Evolutionary conservation across 495 filamentous ascomycete species (phyloP).

Genomic region (Tuber magnatum): DNA sequence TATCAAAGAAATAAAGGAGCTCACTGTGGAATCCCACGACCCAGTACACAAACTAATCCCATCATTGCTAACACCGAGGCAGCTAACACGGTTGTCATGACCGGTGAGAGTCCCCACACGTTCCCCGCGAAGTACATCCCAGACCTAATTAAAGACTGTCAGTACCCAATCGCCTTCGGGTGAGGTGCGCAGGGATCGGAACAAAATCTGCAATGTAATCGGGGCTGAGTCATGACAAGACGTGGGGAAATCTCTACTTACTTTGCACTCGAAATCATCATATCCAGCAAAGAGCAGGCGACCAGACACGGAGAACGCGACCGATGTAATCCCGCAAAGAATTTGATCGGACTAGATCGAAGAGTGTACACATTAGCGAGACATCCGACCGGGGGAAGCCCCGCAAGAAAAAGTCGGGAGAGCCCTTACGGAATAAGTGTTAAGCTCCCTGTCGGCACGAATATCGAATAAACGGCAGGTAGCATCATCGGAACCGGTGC

Average conservation of each 20-base stretch:
- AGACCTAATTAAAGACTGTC: conserved; percentile 57
- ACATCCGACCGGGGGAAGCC: conserved; percentile 14
- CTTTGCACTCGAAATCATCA: conserved; percentile 99
- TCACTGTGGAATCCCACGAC: conserved; percentile 97
- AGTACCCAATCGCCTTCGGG: conserved; percentile 30
- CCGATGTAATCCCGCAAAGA: conserved; percentile 94
- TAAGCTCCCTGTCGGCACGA: conserved; percentile 89
- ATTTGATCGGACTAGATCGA: conserved; percentile 79
- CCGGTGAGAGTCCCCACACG: conserved; percentile 93
- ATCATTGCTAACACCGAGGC: conserved; percentile 95
- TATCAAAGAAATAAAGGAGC: conserved; percentile 41
- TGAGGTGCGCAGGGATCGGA: background rate
- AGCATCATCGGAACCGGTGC: conserved; percentile 95
- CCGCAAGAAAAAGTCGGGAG: conserved; percentile 8
- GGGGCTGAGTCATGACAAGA: background rate
- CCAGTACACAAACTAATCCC: conserved; percentile 98
- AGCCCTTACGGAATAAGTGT: conserved; percentile 79
- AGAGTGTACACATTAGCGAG: background rate
- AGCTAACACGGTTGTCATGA: conserved; percentile 98
- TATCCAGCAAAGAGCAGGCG: conserved; percentile 94
- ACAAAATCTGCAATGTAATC: background rate
- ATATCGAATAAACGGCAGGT: conserved; percentile 98
- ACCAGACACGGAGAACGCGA: conserved; percentile 95
- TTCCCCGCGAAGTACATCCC: conserved; percentile 94
- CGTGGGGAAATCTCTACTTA: conserved; percentile 45